A percentile compares a stretch with the other conserved stretches of the same genome.
Evolutionary conservation across 768 basidiomycete genomes (phyloP).

Genomic region (Inosperma sp.): DNA sequence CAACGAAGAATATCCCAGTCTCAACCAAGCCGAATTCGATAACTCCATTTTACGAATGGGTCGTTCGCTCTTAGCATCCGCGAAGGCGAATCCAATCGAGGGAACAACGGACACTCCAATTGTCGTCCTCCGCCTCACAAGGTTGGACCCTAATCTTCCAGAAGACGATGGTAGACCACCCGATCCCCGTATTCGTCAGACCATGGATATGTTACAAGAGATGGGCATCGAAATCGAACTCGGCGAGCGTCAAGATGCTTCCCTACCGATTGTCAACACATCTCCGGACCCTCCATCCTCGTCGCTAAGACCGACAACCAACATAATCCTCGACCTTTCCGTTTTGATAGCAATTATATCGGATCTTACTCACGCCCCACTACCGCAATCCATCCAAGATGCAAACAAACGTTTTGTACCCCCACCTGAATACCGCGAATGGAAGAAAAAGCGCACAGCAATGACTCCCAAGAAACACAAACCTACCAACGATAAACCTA

Average conservation of each 20-base stretch:
- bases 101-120: slow-evolving; percentile 36
- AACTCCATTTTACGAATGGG: slow-evolving; percentile 74
- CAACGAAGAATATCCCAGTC: slow-evolving; percentile 37
- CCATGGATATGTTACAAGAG: slow-evolving; percentile 47
- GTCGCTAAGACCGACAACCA: slow-evolving; percentile 42
- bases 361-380: slow-evolving; percentile 69
- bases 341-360: slow-evolving; percentile 80
- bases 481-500: too few relatives aligned
- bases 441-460: slow-evolving; percentile 43
- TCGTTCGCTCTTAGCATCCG: slow-evolving; percentile 59
- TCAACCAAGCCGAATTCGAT: slow-evolving; percentile 53
- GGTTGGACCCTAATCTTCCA: slow-evolving; percentile 47
- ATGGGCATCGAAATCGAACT: slow-evolving; percentile 67
- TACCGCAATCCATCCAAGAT: slow-evolving; percentile 54
- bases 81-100: slow-evolving; percentile 50
- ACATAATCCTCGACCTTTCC: slow-evolving; percentile 80
- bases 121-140: slow-evolving; percentile 63
- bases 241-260: slow-evolving; percentile 45
- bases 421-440: slow-evolving; percentile 51
- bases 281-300: neutral
- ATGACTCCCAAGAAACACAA: slow-evolving; percentile 16
- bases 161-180: slow-evolving; percentile 24
- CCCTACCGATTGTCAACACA: slow-evolving; percentile 15
- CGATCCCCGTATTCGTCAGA: slow-evolving; percentile 58
- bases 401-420: slow-evolving; percentile 63